Evolutionary conservation across 1,284 basidiomycete species (phyloP), one percentile per base, ranked within the genome.

Genomic region (Wallemia mellicola): DNA sequence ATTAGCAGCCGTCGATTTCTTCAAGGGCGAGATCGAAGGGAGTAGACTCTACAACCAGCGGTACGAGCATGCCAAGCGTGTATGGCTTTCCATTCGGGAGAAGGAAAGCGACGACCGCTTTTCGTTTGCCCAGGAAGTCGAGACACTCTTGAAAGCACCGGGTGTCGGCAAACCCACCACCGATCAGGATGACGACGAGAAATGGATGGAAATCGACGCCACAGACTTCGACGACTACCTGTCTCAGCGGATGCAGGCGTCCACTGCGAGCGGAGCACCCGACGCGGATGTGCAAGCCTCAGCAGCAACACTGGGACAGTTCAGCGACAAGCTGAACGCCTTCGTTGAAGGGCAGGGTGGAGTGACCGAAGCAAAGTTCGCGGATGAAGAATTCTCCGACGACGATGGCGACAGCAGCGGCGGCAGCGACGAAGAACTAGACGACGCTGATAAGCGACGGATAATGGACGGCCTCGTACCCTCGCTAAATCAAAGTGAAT

Each of bases 311-410:
- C 70, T 95, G 55, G 77, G 79, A 64, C 75, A 78, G 62, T 74
- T 95, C 58, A 87, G 89, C 11, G 73, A 76, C 62, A 85, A 86
- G 68, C 84, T 95, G 0, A 81, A 86, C 66, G 74, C 75, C 27
- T 95, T 95, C 67, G 79, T 95, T 1, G 81, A 87, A 64, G 86
- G 83, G 1, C 72, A 88, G 67, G 89, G 89, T 2, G 81, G 84
- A 63, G 63, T 92, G 2, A 81, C 86, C 64, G 89, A 89, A 1
- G 89, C 86, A 0, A 71, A 75, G 62, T 91, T 95, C 27, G 61
- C 59, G 14, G 58, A 32, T 19, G 59, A 58, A n/a, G 59, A 59
- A 2, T 59, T 38, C 15, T 63, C 63, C 2, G 61, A 60, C 17
- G 63, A 64, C 7, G 63, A 64, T 17, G 60, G 60, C 15, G 55